These are phyloP conservation scores for Eucalyptus sp. DNA, from an alignment of 345 rosid genomes.

Conservation along the genomic window DNA sequence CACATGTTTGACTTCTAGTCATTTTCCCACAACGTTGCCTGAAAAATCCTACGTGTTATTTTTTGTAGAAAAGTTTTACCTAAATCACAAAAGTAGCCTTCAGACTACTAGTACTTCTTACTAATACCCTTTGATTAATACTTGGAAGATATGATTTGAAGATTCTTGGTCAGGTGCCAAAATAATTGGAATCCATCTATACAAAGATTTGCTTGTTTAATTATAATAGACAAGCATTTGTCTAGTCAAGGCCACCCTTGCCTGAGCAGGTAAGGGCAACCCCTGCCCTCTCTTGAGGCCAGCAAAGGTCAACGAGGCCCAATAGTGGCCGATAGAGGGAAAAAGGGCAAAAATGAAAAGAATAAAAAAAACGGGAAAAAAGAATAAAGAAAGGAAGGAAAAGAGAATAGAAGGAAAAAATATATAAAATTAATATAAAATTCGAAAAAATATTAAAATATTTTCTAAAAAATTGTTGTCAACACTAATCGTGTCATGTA, in stretches of 20 bases:
- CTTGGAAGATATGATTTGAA: neutral
- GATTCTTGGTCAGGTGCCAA: neutral
- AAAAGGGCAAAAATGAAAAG: too few species aligned
- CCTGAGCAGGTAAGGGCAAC: too few species aligned
- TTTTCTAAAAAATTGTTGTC: too few species aligned
- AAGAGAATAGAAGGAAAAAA: too few species aligned
- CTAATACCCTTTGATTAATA: neutral
- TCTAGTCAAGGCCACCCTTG: neutral
- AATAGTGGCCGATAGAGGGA: too few species aligned
- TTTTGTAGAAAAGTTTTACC: neutral
- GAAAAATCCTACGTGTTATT: neutral
- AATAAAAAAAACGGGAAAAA: too few species aligned
- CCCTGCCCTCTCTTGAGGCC: too few species aligned
- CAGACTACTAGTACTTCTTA: neutral
- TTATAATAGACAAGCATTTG: neutral
- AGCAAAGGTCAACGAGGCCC: too few species aligned
- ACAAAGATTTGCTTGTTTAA: neutral
- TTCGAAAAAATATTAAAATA: too few species aligned
- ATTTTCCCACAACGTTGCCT: neutral
- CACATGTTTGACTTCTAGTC: neutral
- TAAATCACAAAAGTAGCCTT: neutral
- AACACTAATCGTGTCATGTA: too few species aligned
- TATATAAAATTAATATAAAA: too few species aligned
- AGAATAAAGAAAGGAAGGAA: too few species aligned
- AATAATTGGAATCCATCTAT: neutral